Evolutionary conservation across 2,329 filamentous ascomycete species (phyloP).

Genomic region (Myriosclerotinia curreyana): DNA sequence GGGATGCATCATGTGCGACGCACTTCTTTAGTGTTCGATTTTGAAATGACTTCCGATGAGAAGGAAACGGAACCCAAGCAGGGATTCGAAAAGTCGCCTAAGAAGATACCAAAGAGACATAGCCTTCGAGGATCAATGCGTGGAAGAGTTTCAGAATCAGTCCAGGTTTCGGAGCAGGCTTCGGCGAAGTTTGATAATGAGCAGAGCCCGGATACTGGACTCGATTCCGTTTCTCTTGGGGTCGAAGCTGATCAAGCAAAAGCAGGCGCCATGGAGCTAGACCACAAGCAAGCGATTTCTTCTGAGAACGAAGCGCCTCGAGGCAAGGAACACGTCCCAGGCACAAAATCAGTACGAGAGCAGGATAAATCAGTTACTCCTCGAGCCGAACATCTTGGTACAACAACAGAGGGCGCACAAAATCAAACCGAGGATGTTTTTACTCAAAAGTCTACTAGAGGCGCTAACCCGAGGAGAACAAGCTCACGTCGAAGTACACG

Average conservation of each 20-base stretch:
- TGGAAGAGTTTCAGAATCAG: slow-evolving; percentile 14
- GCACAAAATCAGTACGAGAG: neutral
- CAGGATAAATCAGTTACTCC: neutral
- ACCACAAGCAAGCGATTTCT: neutral
- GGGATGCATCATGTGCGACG: slow-evolving; percentile 5
- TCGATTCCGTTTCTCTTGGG: neutral
- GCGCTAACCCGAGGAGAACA: slow-evolving; percentile 11
- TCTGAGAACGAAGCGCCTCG: neutral
- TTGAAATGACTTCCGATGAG: slow-evolving; percentile 3
- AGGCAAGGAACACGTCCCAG: neutral
- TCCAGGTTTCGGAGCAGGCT: neutral
- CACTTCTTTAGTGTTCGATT: slow-evolving; percentile 13
- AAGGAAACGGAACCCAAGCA: neutral
- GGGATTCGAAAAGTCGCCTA: neutral
- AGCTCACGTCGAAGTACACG: slow-evolving; percentile 14
- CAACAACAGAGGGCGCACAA: neutral
- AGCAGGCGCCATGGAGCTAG: neutral
- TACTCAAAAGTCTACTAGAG: neutral
- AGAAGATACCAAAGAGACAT: slow-evolving; percentile 5
- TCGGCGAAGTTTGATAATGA: neutral
- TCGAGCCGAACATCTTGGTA: neutral
- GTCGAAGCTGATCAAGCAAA: neutral
- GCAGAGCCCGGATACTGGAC: neutral
- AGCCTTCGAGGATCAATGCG: slow-evolving; percentile 17
- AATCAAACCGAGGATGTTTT: neutral